These are phyloP conservation scores for Phytophthora litchii DNA, from an alignment of 352 stramenopile genomes.

Conservation along the genomic window DNA sequence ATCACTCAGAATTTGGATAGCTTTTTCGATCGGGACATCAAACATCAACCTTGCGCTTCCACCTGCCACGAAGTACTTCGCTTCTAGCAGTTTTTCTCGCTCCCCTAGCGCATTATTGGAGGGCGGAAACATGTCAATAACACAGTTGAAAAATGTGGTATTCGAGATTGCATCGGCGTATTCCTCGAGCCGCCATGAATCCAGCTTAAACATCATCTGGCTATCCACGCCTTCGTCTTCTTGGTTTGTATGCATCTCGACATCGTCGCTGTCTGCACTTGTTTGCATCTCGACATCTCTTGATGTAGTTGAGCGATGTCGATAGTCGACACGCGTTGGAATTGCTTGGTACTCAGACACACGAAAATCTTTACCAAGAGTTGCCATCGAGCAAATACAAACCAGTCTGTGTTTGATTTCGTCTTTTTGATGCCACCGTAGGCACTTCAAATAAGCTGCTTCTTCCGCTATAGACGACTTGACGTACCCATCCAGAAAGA, in stretches of 20 bases:
- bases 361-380: neutral
- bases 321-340: neutral
- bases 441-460: conserved; percentile 9
- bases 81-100: neutral
- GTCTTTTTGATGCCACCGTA: conserved; percentile 5
- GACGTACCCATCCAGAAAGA: conserved; percentile 20
- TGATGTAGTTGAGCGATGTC: no score
- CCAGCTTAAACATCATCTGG: conserved; percentile 2
- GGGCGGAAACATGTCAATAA: no score
- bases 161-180: neutral
- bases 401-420: conserved; percentile 4
- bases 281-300: no score
- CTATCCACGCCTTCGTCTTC: conserved; percentile 1
- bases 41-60: conserved; percentile 14
- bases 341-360: neutral
- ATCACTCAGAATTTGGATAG: neutral
- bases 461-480: conserved; percentile 3
- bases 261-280: no score
- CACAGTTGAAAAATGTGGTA: no score
- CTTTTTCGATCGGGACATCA: neutral
- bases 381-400: conserved; percentile 7
- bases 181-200: conserved; percentile 3
- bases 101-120: neutral
- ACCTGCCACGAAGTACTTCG: conserved; percentile 6
- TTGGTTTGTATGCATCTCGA: no score